A percentile compares a stretch with the other conserved stretches of the same genome.
Conservation (phyloP, 2,329 filamentous ascomycete genomes). For the Phaeosphaeria sp. region DNA sequence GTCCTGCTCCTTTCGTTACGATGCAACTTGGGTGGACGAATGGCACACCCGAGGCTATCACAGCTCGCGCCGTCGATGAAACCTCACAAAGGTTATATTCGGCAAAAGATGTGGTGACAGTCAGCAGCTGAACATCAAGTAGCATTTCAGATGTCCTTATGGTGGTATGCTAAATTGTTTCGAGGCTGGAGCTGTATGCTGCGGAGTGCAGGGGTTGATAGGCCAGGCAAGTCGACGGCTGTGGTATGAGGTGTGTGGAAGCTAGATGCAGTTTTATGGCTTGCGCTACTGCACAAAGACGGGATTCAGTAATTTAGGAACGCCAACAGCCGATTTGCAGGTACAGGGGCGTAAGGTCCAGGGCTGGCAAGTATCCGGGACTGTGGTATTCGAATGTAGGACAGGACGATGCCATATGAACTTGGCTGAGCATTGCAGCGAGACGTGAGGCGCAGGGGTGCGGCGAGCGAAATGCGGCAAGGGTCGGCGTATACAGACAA, state of each 20-base stretch:
- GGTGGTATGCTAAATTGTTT: conserved; percentile 27
- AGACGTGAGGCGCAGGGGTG: conserved; percentile 27
- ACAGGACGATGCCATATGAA: conserved; percentile 32
- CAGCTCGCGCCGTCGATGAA: conserved; percentile 24
- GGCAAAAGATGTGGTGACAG: conserved; percentile 30
- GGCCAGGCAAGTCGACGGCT: conserved; percentile 25
- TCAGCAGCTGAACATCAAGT: conserved; percentile 38
- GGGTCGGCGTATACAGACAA: conserved; percentile 7
- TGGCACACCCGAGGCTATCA: conserved; percentile 25
- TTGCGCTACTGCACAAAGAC: conserved; percentile 40
- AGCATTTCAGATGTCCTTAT: conserved; percentile 37
- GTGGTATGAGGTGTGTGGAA: conserved; percentile 31
- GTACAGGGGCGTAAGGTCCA: conserved; percentile 14
- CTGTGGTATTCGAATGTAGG: conserved; percentile 29
- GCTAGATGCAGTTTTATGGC: conserved; percentile 33
- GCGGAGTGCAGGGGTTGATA: conserved; percentile 24
- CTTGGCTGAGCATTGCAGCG: conserved; percentile 28
- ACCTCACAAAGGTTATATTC: conserved; percentile 30
- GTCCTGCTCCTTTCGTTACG: conserved; percentile 10
- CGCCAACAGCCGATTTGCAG: conserved; percentile 24
- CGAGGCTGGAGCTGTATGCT: conserved; percentile 32
- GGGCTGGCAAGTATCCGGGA: conserved; percentile 24
- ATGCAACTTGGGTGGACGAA: conserved; percentile 21
- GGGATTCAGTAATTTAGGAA: conserved; percentile 35
- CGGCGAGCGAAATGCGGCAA: conserved; percentile 20